Conservation (phyloP, 768 basidiomycete species). For the Boletus subcaerulescens region DNA sequence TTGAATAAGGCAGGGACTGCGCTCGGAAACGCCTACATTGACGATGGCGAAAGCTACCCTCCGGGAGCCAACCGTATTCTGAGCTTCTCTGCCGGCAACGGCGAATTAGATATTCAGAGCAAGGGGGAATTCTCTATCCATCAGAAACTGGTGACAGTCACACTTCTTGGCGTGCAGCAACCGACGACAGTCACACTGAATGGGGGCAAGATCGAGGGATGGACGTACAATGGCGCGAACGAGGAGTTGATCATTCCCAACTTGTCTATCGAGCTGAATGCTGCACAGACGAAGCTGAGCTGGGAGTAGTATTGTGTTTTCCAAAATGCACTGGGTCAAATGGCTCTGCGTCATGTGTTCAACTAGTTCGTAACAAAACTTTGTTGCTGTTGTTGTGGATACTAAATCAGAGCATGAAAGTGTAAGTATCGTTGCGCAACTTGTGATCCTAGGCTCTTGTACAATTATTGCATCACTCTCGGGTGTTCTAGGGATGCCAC, state of each 20-base stretch:
- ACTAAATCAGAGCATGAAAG: too few species aligned
- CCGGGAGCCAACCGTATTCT: conserved; percentile 52
- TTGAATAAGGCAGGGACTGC: conserved; percentile 47
- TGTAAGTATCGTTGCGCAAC: too few species aligned
- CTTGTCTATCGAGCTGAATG: conserved; percentile 44
- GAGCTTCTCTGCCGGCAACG: conserved; percentile 38
- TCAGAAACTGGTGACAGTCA: conserved; percentile 51
- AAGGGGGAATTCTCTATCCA: conserved; percentile 31
- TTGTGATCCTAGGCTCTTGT: too few species aligned
- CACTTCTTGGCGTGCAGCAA: conserved; percentile 53
- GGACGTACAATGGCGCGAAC: conserved; percentile 39
- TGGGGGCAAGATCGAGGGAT: conserved; percentile 32
- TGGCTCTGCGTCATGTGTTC: too few species aligned
- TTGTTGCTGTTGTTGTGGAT: too few species aligned
- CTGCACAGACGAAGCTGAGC: conserved; percentile 26
- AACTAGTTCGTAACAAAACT: too few species aligned
- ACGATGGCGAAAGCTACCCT: conserved; percentile 64
- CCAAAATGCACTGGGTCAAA: too few species aligned
- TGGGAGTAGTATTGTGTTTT: conserved; percentile 28
- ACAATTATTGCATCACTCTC: too few species aligned
- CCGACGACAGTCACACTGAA: conserved; percentile 42
- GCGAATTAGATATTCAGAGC: conserved; percentile 38
- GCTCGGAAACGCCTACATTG: conserved; percentile 60
- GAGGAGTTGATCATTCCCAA: conserved; percentile 41
- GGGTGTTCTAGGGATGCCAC: too few species aligned